phyloP scores from a whole-genome alignment of 257 asterid species.

The Solanum rostratum region DNA sequence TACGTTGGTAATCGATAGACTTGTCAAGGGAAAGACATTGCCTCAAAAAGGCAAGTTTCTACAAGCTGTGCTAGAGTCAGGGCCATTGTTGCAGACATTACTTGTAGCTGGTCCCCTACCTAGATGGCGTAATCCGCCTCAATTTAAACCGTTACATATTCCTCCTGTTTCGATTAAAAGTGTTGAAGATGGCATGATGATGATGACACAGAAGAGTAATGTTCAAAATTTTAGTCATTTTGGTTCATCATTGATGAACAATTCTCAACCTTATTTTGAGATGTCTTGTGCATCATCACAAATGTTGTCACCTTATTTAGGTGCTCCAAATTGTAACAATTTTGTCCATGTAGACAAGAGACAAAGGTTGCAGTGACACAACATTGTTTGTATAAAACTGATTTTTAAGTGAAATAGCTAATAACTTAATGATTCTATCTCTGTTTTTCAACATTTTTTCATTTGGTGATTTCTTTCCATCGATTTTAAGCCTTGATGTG shows the following conservation, averaged over 20 bases:
- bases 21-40: constrained; percentile 25
- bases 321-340: background rate
- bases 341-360: constrained; percentile 26
- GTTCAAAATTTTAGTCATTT: background rate
- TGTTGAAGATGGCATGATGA: background rate
- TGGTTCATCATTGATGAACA: background rate
- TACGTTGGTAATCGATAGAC: constrained; percentile 35
- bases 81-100: constrained; percentile 18
- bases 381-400: background rate
- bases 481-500: background rate
- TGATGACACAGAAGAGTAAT: background rate
- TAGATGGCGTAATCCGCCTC: constrained; percentile 23
- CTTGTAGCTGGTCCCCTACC: constrained; percentile 15
- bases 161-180: constrained; percentile 3
- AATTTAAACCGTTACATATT: background rate
- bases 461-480: background rate
- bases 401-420: background rate
- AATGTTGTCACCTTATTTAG: constrained; percentile 1
- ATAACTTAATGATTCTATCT: background rate
- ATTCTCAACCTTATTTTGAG: constrained; percentile 2
- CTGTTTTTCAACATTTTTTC: background rate
- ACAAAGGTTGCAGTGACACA: constrained; percentile 8
- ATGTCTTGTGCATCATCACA: constrained; percentile 3
- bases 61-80: constrained; percentile 12
- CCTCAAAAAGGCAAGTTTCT: constrained; percentile 15